Evolutionary conservation across 768 basidiomycete genomes (phyloP).

Genomic region (Crepidotus variabilis): DNA sequence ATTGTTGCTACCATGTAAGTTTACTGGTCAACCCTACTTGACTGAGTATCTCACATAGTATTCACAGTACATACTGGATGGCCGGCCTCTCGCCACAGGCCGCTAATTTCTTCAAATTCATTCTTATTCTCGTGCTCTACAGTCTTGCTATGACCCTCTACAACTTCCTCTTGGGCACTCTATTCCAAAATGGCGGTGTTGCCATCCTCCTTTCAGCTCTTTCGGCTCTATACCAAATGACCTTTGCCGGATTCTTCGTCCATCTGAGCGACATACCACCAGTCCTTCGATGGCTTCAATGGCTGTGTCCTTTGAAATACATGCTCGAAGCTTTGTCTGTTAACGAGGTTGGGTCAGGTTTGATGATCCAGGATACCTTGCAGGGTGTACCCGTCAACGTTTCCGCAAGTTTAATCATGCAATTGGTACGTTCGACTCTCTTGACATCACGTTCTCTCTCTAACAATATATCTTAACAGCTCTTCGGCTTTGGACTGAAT

Average conservation of each 20-base stretch:
- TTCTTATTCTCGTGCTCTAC: conserved; percentile 85
- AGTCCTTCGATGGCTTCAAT: conserved; percentile 91
- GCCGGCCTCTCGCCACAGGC: conserved; percentile 80
- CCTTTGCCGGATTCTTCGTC: conserved; percentile 90
- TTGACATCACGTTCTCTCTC: too few species aligned
- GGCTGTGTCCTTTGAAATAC: conserved; percentile 83
- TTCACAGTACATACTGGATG: conserved; percentile 88
- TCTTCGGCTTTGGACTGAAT: conserved; percentile 81
- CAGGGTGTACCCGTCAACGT: conserved; percentile 80
- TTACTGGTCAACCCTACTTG: not conserved
- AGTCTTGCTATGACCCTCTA: conserved; percentile 85
- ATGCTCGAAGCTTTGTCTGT: conserved; percentile 82
- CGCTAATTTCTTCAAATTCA: conserved; percentile 90
- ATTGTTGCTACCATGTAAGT: conserved; percentile 80
- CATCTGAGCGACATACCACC: conserved; percentile 83
- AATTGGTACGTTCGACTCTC: conserved; percentile 47
- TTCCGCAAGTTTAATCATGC: conserved; percentile 83
- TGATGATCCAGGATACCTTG: conserved; percentile 77
- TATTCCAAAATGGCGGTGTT: conserved; percentile 84
- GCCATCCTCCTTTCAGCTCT: conserved; percentile 86
- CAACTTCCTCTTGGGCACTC: conserved; percentile 88
- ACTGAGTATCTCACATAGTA: not conserved
- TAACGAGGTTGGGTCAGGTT: conserved; percentile 88
- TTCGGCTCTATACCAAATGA: conserved; percentile 77
- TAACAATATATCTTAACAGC: too few species aligned